phyloP scores from a whole-genome alignment of 768 basidiomycete genomes.

The Auricularia sp. region DNA sequence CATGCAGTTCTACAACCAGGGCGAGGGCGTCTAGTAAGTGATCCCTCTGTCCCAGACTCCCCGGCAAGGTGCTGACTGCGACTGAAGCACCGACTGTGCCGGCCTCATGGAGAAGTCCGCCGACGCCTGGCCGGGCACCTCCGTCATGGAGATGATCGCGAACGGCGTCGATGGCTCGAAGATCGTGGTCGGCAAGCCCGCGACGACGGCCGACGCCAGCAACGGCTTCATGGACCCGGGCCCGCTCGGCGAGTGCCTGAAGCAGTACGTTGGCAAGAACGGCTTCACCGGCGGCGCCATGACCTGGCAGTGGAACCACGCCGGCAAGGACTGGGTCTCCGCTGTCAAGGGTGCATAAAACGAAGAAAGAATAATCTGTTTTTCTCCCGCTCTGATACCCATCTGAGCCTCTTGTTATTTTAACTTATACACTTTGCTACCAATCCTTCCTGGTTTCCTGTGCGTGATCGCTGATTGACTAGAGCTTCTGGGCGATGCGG shows the following conservation, averaged over 20 bases:
- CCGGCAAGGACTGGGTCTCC: background rate
- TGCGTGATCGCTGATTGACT: background rate
- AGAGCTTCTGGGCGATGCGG: no score
- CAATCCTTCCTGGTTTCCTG: background rate
- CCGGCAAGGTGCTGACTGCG: background rate
- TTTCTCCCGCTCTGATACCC: background rate
- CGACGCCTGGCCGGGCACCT: constrained; percentile 20
- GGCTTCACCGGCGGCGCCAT: constrained; percentile 48
- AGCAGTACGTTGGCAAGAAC: constrained; percentile 38
- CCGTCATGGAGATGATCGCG: constrained; percentile 45
- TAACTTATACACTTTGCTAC: background rate
- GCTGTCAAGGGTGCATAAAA: background rate
- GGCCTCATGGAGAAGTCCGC: constrained; percentile 20
- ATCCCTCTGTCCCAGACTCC: constrained; percentile 2
- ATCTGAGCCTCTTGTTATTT: background rate
- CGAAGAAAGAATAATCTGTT: background rate
- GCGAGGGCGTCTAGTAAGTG: background rate
- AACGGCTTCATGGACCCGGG: constrained; percentile 54
- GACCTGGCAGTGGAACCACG: constrained; percentile 14
- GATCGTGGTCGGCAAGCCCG: constrained; percentile 71
- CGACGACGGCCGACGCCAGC: constrained; percentile 37
- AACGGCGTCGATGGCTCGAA: constrained; percentile 51
- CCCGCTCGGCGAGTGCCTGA: constrained; percentile 49
- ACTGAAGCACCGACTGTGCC: constrained; percentile 10
- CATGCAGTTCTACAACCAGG: constrained; percentile 10